Conservation (phyloP, 768 basidiomycete species). For the Cubamyces sp. region DNA sequence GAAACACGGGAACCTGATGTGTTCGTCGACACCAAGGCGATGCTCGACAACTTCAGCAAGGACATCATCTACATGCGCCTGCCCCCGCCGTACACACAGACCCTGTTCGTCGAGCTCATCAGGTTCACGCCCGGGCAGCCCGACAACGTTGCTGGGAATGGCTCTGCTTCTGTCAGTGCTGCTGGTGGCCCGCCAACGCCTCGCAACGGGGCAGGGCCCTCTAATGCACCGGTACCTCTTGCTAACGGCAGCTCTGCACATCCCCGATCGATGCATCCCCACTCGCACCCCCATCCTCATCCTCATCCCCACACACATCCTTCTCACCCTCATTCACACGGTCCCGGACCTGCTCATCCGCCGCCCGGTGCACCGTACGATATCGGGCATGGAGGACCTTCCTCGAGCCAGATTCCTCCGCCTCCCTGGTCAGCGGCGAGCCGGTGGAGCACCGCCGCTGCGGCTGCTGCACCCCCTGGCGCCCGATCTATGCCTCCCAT, state of each 20-base stretch:
- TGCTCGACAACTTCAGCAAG: constrained; percentile 76
- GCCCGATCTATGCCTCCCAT: constrained; percentile 24
- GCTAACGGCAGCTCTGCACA: constrained; percentile 23
- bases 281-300: constrained; percentile 15
- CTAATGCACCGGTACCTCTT: background rate
- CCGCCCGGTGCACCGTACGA: constrained; percentile 26
- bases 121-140: constrained; percentile 59
- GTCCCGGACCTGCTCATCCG: constrained; percentile 38
- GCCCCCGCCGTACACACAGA: constrained; percentile 62
- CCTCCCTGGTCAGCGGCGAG: constrained; percentile 40
- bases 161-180: constrained; percentile 22
- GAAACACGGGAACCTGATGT: constrained; percentile 55
- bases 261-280: constrained; percentile 20
- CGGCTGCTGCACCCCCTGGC: constrained; percentile 34
- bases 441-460: constrained; percentile 38
- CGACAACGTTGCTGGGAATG: constrained; percentile 41
- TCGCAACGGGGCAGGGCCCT: background rate
- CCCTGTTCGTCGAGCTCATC: constrained; percentile 76
- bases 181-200: constrained; percentile 29
- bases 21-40: constrained; percentile 73
- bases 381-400: constrained; percentile 9
- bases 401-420: constrained; percentile 36
- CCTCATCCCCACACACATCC: constrained; percentile 16
- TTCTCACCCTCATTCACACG: constrained; percentile 46
- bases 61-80: constrained; percentile 72